Evolutionary conservation across 2,329 filamentous ascomycete species (phyloP).

Genomic region (Trichophyton simii): DNA sequence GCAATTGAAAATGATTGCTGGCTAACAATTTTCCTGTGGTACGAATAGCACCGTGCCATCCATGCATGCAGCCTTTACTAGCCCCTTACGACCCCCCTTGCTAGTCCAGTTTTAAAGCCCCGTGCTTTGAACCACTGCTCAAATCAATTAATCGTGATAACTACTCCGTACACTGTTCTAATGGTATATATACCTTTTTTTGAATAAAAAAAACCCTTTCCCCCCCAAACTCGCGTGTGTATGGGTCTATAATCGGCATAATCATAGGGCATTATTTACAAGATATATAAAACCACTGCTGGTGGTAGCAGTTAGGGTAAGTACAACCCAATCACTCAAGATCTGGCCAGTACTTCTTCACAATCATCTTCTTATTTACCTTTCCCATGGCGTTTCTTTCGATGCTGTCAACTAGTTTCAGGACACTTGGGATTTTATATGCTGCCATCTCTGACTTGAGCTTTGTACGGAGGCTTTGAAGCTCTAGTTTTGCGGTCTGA

Average conservation of each 20-base stretch:
- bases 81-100: too few species aligned
- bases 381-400: constrained; percentile 95
- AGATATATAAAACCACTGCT: neutral
- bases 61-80: too few species aligned
- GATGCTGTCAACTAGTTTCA: constrained; percentile 68
- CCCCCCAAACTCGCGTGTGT: too few species aligned
- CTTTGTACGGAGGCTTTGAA: constrained; percentile 22
- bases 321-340: neutral
- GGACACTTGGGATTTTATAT: constrained; percentile 88
- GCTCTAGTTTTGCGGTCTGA: constrained; percentile 16
- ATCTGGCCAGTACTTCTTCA: constrained; percentile 27
- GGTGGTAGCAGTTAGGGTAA: neutral
- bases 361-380: constrained; percentile 33
- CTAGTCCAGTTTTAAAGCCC: too few species aligned
- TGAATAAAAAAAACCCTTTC: too few species aligned
- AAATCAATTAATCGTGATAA: too few species aligned
- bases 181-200: too few species aligned
- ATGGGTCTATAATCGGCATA: neutral
- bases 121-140: too few species aligned
- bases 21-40: too few species aligned
- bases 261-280: neutral
- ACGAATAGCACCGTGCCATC: too few species aligned
- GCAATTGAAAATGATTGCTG: too few species aligned
- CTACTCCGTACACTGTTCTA: too few species aligned
- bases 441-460: constrained; percentile 61